Evolutionary conservation across 352 stramenopile species (phyloP).

Genomic region (Globisporangium spiculum): DNA sequence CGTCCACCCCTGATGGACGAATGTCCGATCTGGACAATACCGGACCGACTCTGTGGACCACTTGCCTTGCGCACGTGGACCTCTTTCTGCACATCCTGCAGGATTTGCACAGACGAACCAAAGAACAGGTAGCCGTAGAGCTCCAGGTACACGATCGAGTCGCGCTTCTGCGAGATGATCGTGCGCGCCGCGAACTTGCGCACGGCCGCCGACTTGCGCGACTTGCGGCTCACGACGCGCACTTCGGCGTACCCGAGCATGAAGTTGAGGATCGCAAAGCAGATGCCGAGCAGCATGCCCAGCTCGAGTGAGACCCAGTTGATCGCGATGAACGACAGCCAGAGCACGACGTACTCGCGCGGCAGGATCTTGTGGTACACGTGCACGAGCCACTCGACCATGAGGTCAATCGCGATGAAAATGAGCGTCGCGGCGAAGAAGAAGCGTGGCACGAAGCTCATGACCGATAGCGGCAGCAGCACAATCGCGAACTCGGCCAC

Average conservation of each 20-base stretch:
- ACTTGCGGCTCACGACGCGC: conserved; percentile 62
- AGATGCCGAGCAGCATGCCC: conserved; percentile 92
- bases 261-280: conserved; percentile 87
- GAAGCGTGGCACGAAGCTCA: conserved; percentile 94
- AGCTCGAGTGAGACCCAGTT: conserved; percentile 95
- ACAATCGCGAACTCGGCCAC: conserved; percentile 85
- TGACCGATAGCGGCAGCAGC: conserved; percentile 91
- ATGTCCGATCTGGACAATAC: background rate
- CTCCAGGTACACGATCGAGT: conserved; percentile 77
- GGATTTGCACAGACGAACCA: conserved; percentile 77
- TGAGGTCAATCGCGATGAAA: conserved; percentile 97
- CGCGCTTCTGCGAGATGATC: conserved; percentile 56
- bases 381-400: conserved; percentile 95
- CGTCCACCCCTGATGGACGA: conserved; percentile 1
- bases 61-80: conserved; percentile 54
- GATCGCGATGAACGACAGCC: conserved; percentile 93
- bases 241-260: conserved; percentile 76
- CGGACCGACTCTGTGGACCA: background rate
- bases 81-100: conserved; percentile 76
- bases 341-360: conserved; percentile 92
- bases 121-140: conserved; percentile 87
- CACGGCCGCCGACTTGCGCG: conserved; percentile 54
- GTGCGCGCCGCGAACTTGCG: conserved; percentile 66
- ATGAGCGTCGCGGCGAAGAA: conserved; percentile 97
- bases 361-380: conserved; percentile 80